phyloP scores from a whole-genome alignment of 192 early-diverging fungal species.

The Pilobolus umbonatus region DNA sequence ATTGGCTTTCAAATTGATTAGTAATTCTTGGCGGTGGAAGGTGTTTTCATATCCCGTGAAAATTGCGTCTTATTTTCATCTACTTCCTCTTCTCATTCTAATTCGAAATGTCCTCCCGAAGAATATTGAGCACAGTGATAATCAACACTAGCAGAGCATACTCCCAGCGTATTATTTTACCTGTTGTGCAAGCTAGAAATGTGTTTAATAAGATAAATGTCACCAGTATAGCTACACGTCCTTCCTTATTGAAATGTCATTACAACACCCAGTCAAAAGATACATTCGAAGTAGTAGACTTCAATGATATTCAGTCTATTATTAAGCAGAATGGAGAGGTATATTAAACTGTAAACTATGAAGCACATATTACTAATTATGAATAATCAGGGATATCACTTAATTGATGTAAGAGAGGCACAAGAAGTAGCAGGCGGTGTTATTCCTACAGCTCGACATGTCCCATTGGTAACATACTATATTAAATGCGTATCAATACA shows the following conservation, averaged over 20 bases:
- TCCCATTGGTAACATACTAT: slow-evolving; percentile 51
- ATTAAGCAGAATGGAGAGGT: slow-evolving; percentile 19
- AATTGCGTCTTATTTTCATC: too few species aligned
- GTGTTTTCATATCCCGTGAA: too few species aligned
- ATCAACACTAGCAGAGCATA: neutral
- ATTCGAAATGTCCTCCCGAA: slow-evolving; percentile 11
- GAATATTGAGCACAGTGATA: neutral
- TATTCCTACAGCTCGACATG: slow-evolving; percentile 63
- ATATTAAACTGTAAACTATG: neutral
- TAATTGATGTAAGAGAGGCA: slow-evolving; percentile 69
- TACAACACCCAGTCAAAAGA: neutral
- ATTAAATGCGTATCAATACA: neutral
- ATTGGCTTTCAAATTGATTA: too few species aligned
- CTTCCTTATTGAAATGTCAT: slow-evolving; percentile 4
- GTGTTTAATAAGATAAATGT: neutral
- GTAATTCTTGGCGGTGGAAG: too few species aligned
- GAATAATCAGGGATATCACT: slow-evolving; percentile 34
- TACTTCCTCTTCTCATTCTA: too few species aligned
- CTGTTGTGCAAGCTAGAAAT: neutral
- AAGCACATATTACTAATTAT: neutral
- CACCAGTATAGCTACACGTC: neutral
- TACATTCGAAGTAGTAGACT: slow-evolving; percentile 16
- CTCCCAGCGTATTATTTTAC: neutral
- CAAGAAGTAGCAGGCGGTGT: slow-evolving; percentile 54
- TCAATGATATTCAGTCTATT: slow-evolving; percentile 11